A percentile compares a stretch with the other conserved stretches of the same genome.
phyloP scores from a whole-genome alignment of 768 basidiomycete species.

The Tephrocybe rancida region DNA sequence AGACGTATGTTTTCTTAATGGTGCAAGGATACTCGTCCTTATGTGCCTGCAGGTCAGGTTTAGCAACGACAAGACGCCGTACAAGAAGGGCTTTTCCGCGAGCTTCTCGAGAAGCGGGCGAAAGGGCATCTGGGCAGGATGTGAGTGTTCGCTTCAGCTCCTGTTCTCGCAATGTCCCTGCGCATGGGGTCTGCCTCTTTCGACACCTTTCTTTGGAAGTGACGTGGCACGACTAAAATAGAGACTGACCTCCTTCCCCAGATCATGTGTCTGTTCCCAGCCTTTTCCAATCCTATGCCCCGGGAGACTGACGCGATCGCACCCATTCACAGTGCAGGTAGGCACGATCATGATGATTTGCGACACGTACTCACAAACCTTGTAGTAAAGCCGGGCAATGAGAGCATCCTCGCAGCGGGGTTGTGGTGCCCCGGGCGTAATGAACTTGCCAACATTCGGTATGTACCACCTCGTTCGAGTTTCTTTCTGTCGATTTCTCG shows the following conservation, averaged over 20 bases:
- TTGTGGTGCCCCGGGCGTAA: constrained; percentile 79
- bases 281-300: background rate
- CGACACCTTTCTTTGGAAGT: no score
- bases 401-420: constrained; percentile 79
- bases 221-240: no score
- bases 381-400: constrained; percentile 64
- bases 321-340: constrained; percentile 10
- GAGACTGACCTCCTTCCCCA: constrained; percentile 24
- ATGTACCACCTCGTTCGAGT: constrained; percentile 3
- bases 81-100: constrained; percentile 82
- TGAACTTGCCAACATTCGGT: constrained; percentile 80
- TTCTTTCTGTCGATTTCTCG: no score
- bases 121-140: constrained; percentile 88
- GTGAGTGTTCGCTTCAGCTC: constrained; percentile 54
- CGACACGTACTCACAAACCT: no score
- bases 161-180: background rate
- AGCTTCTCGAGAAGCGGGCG: constrained; percentile 88
- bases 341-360: background rate
- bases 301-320: background rate
- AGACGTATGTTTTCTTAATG: constrained; percentile 53
- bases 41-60: constrained; percentile 72
- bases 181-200: background rate
- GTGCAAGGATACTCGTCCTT: background rate
- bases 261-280: constrained; percentile 57
- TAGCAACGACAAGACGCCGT: constrained; percentile 94